Percentiles rank a stretch among this genome's conserved stretches.
Conservation (phyloP, 2,329 filamentous ascomycete species). For the Apiospora phragmitis region DNA sequence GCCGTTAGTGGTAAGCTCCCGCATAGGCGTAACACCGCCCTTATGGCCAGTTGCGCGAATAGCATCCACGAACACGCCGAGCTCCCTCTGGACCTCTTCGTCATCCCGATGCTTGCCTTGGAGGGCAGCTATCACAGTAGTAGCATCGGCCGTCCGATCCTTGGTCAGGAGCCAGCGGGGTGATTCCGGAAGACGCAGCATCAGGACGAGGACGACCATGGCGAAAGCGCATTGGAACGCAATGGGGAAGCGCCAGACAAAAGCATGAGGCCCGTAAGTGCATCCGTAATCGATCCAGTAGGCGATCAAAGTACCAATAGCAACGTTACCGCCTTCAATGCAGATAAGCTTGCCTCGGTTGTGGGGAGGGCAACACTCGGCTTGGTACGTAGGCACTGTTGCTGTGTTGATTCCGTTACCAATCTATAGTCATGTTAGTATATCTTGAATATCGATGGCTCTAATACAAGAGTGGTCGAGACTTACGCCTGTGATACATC, state of each 20-base stretch:
- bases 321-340: constrained; percentile 48
- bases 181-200: constrained; percentile 51
- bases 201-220: constrained; percentile 39
- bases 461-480: too few species aligned
- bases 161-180: constrained; percentile 50
- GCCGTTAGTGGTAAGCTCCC: constrained; percentile 57
- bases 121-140: constrained; percentile 51
- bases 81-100: constrained; percentile 44
- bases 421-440: constrained; percentile 23
- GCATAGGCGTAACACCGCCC: constrained; percentile 30
- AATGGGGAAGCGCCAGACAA: constrained; percentile 41
- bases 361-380: constrained; percentile 42
- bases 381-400: constrained; percentile 38
- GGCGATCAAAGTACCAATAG: constrained; percentile 43
- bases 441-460: too few species aligned
- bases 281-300: constrained; percentile 45
- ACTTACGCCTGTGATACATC: constrained; percentile 50
- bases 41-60: constrained; percentile 32
- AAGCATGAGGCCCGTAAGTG: constrained; percentile 32
- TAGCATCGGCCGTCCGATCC: constrained; percentile 51
- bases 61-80: constrained; percentile 41
- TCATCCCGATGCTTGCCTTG: constrained; percentile 51
- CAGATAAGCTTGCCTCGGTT: constrained; percentile 63
- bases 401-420: constrained; percentile 47
- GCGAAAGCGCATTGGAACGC: constrained; percentile 46